A percentile compares a stretch with the other conserved stretches of the same genome.
These are phyloP conservation scores for Penicillium sp. DNA, from an alignment of 2,329 filamentous ascomycete genomes.

Conservation along the genomic window DNA sequence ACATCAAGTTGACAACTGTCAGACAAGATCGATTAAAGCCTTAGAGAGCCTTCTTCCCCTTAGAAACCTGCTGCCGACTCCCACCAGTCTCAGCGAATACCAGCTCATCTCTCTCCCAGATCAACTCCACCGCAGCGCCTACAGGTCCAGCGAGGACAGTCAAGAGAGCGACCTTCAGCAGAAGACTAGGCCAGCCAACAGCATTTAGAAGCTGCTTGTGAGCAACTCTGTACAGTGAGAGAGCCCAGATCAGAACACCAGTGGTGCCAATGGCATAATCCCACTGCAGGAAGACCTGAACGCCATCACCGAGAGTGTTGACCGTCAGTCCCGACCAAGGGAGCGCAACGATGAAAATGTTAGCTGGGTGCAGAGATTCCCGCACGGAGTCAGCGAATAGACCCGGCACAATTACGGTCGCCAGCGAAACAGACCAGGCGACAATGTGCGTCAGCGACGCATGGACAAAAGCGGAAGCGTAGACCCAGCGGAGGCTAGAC, in stretches of 20 bases:
- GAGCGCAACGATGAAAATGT: slow-evolving; percentile 39
- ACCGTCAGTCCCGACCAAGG: slow-evolving; percentile 33
- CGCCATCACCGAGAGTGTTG: slow-evolving; percentile 40
- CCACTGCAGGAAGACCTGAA: slow-evolving; percentile 49
- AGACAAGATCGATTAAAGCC: too few relatives aligned
- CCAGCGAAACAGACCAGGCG: slow-evolving; percentile 41
- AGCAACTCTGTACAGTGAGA: slow-evolving; percentile 35
- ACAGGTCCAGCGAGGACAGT: slow-evolving; percentile 43
- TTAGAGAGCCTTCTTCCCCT: slow-evolving; percentile 28
- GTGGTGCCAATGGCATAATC: slow-evolving; percentile 46
- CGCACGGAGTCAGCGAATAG: slow-evolving; percentile 34
- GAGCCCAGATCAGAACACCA: slow-evolving; percentile 47
- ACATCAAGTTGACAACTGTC: neutral
- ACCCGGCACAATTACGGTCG: slow-evolving; percentile 36
- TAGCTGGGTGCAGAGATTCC: slow-evolving; percentile 36
- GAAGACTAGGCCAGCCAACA: slow-evolving; percentile 26
- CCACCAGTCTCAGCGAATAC: slow-evolving; percentile 37
- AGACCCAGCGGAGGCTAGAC: slow-evolving; percentile 38
- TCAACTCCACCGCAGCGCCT: slow-evolving; percentile 44
- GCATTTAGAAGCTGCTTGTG: slow-evolving; percentile 28
- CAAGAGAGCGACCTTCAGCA: slow-evolving; percentile 37
- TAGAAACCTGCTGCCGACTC: slow-evolving; percentile 31
- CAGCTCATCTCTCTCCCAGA: slow-evolving; percentile 51
- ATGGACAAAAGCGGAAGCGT: slow-evolving; percentile 42
- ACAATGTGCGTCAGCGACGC: slow-evolving; percentile 42